Conservation (phyloP, 208 protist species). For the Crithidia mellificae region DNA sequence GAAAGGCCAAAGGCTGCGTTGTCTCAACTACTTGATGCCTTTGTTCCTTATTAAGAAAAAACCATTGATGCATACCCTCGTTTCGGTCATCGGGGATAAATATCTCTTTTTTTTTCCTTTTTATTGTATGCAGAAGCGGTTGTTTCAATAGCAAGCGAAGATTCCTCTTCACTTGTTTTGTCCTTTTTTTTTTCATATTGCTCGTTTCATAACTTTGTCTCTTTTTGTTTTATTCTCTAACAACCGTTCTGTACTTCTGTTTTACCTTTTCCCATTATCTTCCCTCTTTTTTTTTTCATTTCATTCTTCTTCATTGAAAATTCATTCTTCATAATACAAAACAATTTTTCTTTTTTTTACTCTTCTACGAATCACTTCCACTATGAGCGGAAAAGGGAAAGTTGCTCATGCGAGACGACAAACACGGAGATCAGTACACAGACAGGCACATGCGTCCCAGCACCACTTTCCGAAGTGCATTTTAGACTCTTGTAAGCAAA, state of each 20-base stretch:
- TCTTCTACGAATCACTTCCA: background rate
- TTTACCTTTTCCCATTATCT: background rate
- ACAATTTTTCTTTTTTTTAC: background rate
- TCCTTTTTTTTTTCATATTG: slow-evolving; percentile 7
- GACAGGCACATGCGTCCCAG: background rate
- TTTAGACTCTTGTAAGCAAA: background rate
- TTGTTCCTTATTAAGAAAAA: no score
- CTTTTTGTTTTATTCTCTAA: background rate
- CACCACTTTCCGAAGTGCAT: background rate
- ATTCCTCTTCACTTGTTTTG: background rate
- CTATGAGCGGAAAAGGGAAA: background rate
- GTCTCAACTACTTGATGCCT: background rate
- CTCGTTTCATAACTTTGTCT: slow-evolving; percentile 2
- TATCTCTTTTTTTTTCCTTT: background rate
- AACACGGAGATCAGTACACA: background rate
- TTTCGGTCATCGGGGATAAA: slow-evolving; percentile 4
- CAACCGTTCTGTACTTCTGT: background rate
- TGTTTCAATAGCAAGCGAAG: no score
- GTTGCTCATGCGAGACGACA: background rate
- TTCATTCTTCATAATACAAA: background rate
- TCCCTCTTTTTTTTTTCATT: background rate
- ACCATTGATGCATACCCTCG: background rate
- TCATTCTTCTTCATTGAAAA: background rate
- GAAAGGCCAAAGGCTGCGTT: background rate
- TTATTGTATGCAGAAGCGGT: background rate